phyloP scores from a whole-genome alignment of 2,329 filamentous ascomycete species.

The Stachybotrys chartarum region DNA sequence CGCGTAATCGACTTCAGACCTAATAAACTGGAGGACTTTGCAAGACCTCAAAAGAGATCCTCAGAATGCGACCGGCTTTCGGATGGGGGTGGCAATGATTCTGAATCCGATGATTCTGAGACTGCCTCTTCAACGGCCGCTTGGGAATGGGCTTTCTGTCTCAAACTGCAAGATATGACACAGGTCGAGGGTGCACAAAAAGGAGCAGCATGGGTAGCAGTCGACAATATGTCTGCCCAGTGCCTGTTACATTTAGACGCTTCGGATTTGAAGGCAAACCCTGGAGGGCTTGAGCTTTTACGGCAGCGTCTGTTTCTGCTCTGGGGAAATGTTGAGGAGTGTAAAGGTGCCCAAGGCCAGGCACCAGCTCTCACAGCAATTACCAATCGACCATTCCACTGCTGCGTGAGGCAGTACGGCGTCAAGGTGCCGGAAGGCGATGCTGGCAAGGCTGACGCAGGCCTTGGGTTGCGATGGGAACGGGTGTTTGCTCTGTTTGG shows the following conservation, averaged over 20 bases:
- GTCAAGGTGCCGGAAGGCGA: conserved; percentile 37
- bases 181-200: conserved; percentile 25
- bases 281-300: conserved; percentile 41
- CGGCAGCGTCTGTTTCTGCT: conserved; percentile 67
- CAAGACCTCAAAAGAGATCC: conserved; percentile 33
- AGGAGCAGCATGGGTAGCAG: conserved; percentile 55
- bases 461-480: conserved; percentile 46
- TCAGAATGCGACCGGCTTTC: conserved; percentile 45
- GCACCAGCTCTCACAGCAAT: conserved; percentile 9
- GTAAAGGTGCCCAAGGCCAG: conserved; percentile 36
- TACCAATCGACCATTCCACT: conserved; percentile 56
- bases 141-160: conserved; percentile 85
- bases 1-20: conserved; percentile 82
- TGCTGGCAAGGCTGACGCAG: conserved; percentile 35
- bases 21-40: conserved; percentile 62
- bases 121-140: conserved; percentile 14
- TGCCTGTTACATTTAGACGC: conserved; percentile 42
- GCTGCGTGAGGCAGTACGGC: conserved; percentile 67
- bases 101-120: conserved; percentile 16
- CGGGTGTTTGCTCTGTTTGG: conserved; percentile 58
- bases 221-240: conserved; percentile 51
- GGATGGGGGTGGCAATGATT: conserved; percentile 21
- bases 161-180: conserved; percentile 67
- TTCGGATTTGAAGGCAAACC: conserved; percentile 47
- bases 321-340: conserved; percentile 82